These are phyloP conservation scores for Babesia caballi DNA, from an alignment of 169 alveolate species.

Conservation along the genomic window DNA sequence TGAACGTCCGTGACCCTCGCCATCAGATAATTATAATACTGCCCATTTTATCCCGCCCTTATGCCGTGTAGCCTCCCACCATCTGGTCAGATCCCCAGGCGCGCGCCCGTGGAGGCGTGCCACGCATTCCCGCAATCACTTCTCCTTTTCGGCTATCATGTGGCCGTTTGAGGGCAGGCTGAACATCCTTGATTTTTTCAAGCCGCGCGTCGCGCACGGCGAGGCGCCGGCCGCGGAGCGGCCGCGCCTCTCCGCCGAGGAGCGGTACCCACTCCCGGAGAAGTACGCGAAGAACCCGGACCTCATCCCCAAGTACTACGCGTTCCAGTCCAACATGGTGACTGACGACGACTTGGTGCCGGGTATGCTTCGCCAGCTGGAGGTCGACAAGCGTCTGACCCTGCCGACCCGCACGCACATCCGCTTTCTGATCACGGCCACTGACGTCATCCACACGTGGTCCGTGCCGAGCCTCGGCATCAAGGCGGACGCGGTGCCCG, in stretches of 20 bases:
- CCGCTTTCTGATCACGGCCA: slow-evolving; percentile 81
- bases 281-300: slow-evolving; percentile 75
- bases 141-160: slow-evolving; percentile 7
- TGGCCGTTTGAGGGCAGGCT: slow-evolving; percentile 28
- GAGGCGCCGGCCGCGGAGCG: slow-evolving; percentile 24
- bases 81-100: neutral
- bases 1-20: neutral
- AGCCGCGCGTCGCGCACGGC: slow-evolving; percentile 29
- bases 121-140: neutral
- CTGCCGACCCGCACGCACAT: slow-evolving; percentile 88
- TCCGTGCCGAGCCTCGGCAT: slow-evolving; percentile 84
- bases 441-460: slow-evolving; percentile 83
- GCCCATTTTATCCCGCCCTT: too few relatives aligned
- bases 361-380: slow-evolving; percentile 84
- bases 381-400: slow-evolving; percentile 85
- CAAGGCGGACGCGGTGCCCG: slow-evolving; percentile 90
- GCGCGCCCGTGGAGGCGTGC: neutral
- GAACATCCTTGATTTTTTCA: neutral
- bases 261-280: slow-evolving; percentile 73
- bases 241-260: slow-evolving; percentile 44
- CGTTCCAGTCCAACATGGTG: slow-evolving; percentile 77
- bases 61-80: too few relatives aligned
- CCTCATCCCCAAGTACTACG: slow-evolving; percentile 74
- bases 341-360: slow-evolving; percentile 79
- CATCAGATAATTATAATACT: neutral